Percentiles rank a stretch among this genome's conserved stretches.
These are phyloP conservation scores for Coemansia sp. DNA, from an alignment of 192 early-diverging fungal genomes.

Conservation along the genomic window DNA sequence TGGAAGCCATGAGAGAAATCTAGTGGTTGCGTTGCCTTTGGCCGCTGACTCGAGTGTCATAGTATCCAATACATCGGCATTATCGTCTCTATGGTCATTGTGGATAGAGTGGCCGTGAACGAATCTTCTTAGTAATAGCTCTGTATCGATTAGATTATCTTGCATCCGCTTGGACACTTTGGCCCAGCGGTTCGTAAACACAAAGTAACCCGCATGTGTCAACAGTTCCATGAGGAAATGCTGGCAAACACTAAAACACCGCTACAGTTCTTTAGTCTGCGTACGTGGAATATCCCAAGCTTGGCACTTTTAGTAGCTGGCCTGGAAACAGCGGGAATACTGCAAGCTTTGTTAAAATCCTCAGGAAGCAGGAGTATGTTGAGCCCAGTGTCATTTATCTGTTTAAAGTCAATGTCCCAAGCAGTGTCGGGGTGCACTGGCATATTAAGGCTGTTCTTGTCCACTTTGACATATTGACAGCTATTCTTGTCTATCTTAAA, in stretches of 20 bases:
- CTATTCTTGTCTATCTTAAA: background rate
- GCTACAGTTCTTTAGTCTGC: slow-evolving; percentile 17
- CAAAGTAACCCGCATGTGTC: slow-evolving; percentile 14
- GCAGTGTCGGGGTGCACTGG: slow-evolving; percentile 23
- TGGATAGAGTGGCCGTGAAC: background rate
- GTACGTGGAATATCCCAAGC: slow-evolving; percentile 2
- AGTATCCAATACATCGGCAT: background rate
- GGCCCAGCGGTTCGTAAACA: slow-evolving; percentile 25
- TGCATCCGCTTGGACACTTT: slow-evolving; percentile 2
- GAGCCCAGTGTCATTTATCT: slow-evolving; percentile 3
- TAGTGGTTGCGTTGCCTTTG: background rate
- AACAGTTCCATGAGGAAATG: slow-evolving; percentile 11
- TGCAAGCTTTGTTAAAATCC: background rate
- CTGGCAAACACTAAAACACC: slow-evolving; percentile 23
- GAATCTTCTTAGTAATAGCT: background rate
- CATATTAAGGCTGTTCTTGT: slow-evolving; percentile 24
- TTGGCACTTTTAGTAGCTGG: background rate
- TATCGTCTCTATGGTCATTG: background rate
- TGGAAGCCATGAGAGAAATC: slow-evolving; percentile 9
- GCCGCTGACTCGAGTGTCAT: background rate
- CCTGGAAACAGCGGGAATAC: background rate
- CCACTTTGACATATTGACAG: background rate
- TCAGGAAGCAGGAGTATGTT: slow-evolving; percentile 7
- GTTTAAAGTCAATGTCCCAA: slow-evolving; percentile 3
- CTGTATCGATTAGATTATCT: background rate